Percentiles rank a stretch among this genome's conserved stretches.
phyloP scores from a whole-genome alignment of 139 green algal species.

The Chlorella sp. region DNA sequence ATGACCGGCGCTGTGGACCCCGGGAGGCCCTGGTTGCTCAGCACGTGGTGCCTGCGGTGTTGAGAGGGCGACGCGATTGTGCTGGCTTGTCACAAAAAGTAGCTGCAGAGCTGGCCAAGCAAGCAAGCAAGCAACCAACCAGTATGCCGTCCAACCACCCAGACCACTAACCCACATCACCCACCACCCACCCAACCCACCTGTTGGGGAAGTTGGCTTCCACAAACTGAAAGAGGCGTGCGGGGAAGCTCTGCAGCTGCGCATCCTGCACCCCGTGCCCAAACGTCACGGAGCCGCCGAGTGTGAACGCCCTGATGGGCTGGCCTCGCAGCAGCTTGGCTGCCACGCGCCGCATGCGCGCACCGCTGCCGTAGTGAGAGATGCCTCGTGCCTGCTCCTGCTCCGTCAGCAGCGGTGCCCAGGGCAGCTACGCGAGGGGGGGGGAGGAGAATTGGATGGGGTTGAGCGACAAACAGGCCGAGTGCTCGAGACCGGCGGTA shows the following conservation, averaged over 20 bases:
- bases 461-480: too few species aligned
- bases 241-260: background rate
- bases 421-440: background rate
- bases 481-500: too few species aligned
- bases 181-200: background rate
- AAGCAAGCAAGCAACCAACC: background rate
- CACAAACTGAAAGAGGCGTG: constrained; percentile 10
- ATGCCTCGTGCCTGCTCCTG: constrained; percentile 1
- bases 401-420: background rate
- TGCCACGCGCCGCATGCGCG: constrained; percentile 1
- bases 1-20: background rate
- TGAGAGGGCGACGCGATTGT: background rate
- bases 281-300: constrained; percentile 14
- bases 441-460: too few species aligned
- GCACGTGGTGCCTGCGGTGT: background rate
- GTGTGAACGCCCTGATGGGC: background rate
- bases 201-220: constrained; percentile 13
- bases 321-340: background rate
- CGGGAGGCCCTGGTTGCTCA: constrained; percentile 15
- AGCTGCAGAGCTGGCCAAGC: background rate
- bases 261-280: constrained; percentile 15
- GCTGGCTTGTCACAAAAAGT: background rate
- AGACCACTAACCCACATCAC: background rate
- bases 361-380: constrained; percentile 1
- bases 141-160: background rate